Evolutionary conservation across 306 rosid species (phyloP).

Genomic region (Citrullus mucosospermus): DNA sequence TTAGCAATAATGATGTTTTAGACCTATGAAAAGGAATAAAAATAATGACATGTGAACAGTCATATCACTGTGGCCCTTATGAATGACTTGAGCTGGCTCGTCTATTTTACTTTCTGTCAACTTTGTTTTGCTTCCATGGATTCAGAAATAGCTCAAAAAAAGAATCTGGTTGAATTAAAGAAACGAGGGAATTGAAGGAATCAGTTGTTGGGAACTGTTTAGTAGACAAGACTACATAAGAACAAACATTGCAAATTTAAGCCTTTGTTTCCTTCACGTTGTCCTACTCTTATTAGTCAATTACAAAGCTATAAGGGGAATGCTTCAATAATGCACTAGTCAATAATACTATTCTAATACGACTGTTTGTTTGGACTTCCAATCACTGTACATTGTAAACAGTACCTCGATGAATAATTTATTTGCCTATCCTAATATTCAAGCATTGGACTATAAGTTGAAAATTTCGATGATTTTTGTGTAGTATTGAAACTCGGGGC

Average conservation of each 20-base stretch:
- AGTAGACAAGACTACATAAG: background rate
- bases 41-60: conserved; percentile 4
- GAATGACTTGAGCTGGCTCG: background rate
- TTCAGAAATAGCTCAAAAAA: background rate
- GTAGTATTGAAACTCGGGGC: background rate
- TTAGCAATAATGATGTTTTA: conserved; percentile 12
- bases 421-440: background rate
- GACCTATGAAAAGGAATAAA: background rate
- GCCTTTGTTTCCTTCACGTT: background rate
- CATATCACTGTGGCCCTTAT: background rate
- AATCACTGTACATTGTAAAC: background rate
- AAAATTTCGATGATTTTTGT: background rate
- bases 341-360: background rate
- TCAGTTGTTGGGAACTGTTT: background rate
- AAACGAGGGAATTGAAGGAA: background rate
- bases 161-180: background rate
- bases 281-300: background rate
- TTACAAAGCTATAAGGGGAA: background rate
- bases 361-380: background rate
- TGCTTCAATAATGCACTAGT: background rate
- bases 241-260: background rate
- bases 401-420: background rate
- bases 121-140: background rate
- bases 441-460: background rate
- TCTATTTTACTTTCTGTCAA: background rate